Evolutionary conservation across 352 stramenopile genomes (phyloP), one percentile per base, ranked within the genome.

Genomic region (Phytophthora nicotianae): DNA sequence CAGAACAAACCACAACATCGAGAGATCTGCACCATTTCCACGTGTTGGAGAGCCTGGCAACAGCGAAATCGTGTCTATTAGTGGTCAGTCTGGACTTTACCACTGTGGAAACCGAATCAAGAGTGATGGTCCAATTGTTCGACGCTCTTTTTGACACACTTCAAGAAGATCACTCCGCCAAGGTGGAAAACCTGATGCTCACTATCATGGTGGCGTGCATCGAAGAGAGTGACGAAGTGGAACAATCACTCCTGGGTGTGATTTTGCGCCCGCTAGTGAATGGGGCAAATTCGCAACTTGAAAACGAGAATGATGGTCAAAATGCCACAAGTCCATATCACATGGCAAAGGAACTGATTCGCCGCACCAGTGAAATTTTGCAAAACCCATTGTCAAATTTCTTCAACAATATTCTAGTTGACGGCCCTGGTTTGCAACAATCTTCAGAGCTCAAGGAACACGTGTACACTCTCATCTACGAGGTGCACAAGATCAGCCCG

Each of bases 381-480:
- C 82, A 95, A 43, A 81, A 58, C 26, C 73, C 83, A 23, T 55
- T 96, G 14, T 87, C 82, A 1, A 79, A 84, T 43, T 94, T 90
- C 51, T 90, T 96, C 49, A 95, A 95, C 69, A 88, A 69, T 24
- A 81, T 93, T 32, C 69, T 96, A 17, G 75, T 93, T 16, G 85
- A 91, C 32, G 78, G 71, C 0, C 35, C 76, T 2, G 54, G 51
- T 1, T 66, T 58, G 1, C 61, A 65, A 19, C 49, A 68, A 11
- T 14, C 46, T 16, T 94, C 80, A 0, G 73, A 85, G 26, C 52
- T 95, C 1, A 91, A 90, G 61, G 86, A 94, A 48, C 83, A 96
- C 50, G 75, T 93, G 26, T 89, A 95, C 55, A 73, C 84, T 10
- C 72, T 96, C 5, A 93, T 96, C 42, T 91, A 92, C 40, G 74